Evolutionary conservation across 129 eudicot species (phyloP).

Genomic region (Sambucus nigra): DNA sequence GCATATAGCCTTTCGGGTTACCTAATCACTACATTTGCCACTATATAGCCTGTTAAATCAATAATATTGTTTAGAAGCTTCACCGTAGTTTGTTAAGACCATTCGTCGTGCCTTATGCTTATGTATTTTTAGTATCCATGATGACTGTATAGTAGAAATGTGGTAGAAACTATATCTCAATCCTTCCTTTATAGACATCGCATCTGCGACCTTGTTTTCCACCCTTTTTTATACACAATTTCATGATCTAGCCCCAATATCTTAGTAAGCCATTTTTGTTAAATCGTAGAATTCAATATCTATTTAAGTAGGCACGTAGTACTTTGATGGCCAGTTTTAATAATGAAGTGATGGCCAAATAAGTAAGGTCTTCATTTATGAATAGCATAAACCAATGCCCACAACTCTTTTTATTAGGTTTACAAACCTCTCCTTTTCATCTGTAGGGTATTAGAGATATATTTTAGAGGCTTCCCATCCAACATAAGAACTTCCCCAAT

Average conservation of each 20-base stretch:
- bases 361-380: background rate
- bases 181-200: background rate
- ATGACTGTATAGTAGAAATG: too few species aligned
- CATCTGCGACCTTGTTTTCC: background rate
- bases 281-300: background rate
- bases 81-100: background rate
- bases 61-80: background rate
- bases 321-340: background rate
- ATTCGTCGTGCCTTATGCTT: background rate
- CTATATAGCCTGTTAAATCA: background rate
- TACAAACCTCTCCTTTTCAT: background rate
- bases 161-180: background rate
- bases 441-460: background rate
- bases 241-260: background rate
- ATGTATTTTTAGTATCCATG: background rate
- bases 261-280: background rate
- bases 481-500: background rate
- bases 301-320: background rate
- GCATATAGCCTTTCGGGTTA: background rate
- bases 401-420: background rate
- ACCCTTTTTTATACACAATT: background rate
- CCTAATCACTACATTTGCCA: background rate
- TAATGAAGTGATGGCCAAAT: background rate
- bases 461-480: background rate
- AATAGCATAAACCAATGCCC: background rate